A percentile compares a stretch with the other conserved stretches of the same genome.
Evolutionary conservation across 2,329 filamentous ascomycete genomes (phyloP).

Genomic region (Didymosphaeria variabile): DNA sequence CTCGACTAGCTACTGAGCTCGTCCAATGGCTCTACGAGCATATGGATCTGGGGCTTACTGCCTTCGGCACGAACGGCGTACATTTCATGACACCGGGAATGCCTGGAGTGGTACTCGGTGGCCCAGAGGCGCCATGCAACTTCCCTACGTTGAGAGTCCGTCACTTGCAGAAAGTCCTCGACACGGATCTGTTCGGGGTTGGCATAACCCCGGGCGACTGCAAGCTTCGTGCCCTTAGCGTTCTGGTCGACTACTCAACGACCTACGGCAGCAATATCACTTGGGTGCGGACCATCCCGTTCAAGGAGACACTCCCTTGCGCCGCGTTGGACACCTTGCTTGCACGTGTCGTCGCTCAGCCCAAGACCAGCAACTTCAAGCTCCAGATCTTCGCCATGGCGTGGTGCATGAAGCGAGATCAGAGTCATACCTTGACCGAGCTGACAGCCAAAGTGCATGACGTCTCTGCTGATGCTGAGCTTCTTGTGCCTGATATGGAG

Average conservation of each 20-base stretch:
- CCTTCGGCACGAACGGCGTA: no score
- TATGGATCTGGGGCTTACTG: not conserved
- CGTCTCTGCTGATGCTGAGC: not conserved
- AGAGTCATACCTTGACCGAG: not conserved
- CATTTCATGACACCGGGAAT: no score
- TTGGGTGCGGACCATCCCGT: not conserved
- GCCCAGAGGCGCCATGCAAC: not conserved
- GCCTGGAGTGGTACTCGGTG: accelerated
- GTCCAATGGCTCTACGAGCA: not conserved
- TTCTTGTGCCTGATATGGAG: not conserved
- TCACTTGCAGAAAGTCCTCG: not conserved
- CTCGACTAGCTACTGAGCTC: not conserved
- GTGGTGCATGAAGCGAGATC: not conserved
- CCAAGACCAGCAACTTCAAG: not conserved
- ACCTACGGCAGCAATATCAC: not conserved
- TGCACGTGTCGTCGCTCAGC: not conserved
- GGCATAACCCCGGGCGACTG: not conserved
- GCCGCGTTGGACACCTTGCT: not conserved
- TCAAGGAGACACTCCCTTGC: not conserved
- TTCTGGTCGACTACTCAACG: not conserved
- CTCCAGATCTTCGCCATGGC: not conserved
- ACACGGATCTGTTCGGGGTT: not conserved
- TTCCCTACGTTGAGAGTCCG: not conserved
- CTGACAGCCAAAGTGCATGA: not conserved
- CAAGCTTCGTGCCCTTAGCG: not conserved